These are phyloP conservation scores for Pythium sp. DNA, from an alignment of 352 stramenopile species.

Conservation along the genomic window DNA sequence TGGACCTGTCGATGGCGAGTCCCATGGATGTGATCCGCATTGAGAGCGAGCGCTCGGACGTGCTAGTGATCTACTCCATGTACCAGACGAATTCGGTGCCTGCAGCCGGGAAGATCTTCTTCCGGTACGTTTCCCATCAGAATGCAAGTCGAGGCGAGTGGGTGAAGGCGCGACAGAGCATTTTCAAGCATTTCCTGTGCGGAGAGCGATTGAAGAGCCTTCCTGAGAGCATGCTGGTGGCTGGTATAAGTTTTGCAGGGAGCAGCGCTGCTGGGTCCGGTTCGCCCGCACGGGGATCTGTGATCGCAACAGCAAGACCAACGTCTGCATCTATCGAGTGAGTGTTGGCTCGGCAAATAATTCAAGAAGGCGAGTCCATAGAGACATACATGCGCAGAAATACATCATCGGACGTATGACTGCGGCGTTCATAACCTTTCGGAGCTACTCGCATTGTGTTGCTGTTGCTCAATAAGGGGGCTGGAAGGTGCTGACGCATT, in stretches of 20 bases:
- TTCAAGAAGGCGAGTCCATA: too few species aligned
- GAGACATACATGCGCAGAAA: too few species aligned
- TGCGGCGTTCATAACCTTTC: too few species aligned
- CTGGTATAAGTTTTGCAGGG: not conserved
- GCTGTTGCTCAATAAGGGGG: too few species aligned
- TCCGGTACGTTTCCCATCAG: slow-evolving; percentile 60
- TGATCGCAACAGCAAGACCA: not conserved
- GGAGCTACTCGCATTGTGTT: too few species aligned
- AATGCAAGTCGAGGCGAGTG: slow-evolving; percentile 36
- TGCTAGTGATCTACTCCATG: slow-evolving; percentile 77
- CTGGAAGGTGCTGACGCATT: too few species aligned
- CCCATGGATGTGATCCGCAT: slow-evolving; percentile 74
- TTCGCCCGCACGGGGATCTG: not conserved
- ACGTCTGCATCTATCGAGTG: not conserved
- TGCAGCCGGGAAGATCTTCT: slow-evolving; percentile 45
- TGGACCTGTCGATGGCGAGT: slow-evolving; percentile 59
- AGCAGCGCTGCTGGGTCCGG: not conserved
- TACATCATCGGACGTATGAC: too few species aligned
- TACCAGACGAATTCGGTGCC: slow-evolving; percentile 71
- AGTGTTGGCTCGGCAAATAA: not conserved
- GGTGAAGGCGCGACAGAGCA: slow-evolving; percentile 35
- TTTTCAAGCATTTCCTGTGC: slow-evolving; percentile 55
- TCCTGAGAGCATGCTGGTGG: slow-evolving; percentile 9
- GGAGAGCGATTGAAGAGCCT: slow-evolving; percentile 39
- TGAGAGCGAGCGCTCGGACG: slow-evolving; percentile 53